These are phyloP conservation scores for Warburgia ugandensis DNA, from an alignment of 164 flowering plant genomes.

Conservation along the genomic window DNA sequence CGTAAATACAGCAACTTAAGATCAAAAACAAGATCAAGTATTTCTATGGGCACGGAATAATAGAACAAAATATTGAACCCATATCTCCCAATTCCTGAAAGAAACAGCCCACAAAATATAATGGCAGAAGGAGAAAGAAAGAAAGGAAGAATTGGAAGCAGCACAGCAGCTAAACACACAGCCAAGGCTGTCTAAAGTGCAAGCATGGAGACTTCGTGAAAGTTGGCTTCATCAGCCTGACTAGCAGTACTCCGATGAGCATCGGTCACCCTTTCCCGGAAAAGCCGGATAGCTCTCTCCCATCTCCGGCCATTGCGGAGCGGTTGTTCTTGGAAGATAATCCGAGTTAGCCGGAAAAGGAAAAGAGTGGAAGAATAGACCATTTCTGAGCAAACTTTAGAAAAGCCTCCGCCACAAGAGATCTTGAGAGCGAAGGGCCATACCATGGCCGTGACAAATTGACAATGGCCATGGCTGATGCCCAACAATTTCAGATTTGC, in stretches of 20 bases:
- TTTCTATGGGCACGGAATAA: too few relatives aligned
- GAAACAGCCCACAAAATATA: too few relatives aligned
- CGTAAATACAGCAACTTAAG: too few relatives aligned
- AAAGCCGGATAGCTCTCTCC: conserved; percentile 13
- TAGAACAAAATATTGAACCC: too few relatives aligned
- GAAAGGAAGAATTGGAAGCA: too few relatives aligned
- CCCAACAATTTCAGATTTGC: conserved; percentile 9
- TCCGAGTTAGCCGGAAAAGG: conserved; percentile 6
- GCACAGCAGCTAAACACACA: too few relatives aligned
- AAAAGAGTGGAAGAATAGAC: conserved; percentile 1
- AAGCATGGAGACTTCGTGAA: conserved; percentile 10
- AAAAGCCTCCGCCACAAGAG: not conserved
- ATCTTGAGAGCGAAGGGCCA: conserved; percentile 11
- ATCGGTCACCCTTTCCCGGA: conserved; percentile 4
- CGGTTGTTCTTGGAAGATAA: conserved; percentile 2
- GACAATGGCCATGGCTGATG: conserved; percentile 3
- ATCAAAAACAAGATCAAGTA: too few relatives aligned
- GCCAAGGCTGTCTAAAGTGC: conserved; percentile 3
- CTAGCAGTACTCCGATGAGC: not conserved
- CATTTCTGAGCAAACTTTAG: not conserved
- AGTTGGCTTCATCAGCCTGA: not conserved
- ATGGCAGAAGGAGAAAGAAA: too few relatives aligned
- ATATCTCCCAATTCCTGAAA: too few relatives aligned
- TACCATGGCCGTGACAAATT: not conserved
- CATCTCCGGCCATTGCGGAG: conserved; percentile 3